Percentiles rank a stretch among this genome's conserved stretches.
These are phyloP conservation scores for Botrytis hyacinthi DNA, from an alignment of 2,329 filamentous ascomycete species.

Conservation along the genomic window DNA sequence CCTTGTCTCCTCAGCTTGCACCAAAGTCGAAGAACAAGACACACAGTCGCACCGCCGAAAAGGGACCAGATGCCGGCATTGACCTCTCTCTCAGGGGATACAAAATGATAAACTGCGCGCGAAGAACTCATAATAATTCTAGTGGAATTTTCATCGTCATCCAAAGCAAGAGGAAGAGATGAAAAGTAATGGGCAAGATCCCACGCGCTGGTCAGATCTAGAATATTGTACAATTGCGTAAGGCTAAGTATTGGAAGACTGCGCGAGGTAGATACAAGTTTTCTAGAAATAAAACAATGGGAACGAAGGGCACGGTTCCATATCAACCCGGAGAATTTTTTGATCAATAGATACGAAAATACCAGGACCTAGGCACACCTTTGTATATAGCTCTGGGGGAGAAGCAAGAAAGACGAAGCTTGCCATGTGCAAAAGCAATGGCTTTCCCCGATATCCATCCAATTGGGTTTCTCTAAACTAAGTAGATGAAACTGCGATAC, in stretches of 20 bases:
- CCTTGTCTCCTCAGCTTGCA: constrained; percentile 27
- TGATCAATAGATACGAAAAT: neutral
- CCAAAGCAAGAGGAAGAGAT: neutral
- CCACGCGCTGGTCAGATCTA: constrained; percentile 1
- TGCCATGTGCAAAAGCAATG: neutral
- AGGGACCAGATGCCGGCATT: constrained; percentile 28
- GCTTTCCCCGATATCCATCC: neutral
- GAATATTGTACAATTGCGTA: neutral
- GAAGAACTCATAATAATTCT: constrained; percentile 21
- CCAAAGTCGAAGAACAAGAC: constrained; percentile 25
- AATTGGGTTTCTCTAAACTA: neutral
- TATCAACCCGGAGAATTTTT: constrained; percentile 2
- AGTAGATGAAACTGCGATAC: neutral
- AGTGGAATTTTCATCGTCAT: constrained; percentile 3
- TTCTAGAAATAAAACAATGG: constrained; percentile 10
- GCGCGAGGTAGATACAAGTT: constrained; percentile 9
- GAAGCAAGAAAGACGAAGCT: neutral
- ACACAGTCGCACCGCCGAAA: constrained; percentile 26
- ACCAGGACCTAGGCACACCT: neutral
- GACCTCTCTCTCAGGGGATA: constrained; percentile 27
- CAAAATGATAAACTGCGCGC: constrained; percentile 24
- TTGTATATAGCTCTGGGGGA: neutral
- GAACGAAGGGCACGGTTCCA: constrained; percentile 11
- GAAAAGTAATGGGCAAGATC: neutral
- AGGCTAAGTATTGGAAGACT: neutral